Conservation (phyloP, 2,329 filamentous ascomycete species). For the Metarhizium humberi region DNA sequence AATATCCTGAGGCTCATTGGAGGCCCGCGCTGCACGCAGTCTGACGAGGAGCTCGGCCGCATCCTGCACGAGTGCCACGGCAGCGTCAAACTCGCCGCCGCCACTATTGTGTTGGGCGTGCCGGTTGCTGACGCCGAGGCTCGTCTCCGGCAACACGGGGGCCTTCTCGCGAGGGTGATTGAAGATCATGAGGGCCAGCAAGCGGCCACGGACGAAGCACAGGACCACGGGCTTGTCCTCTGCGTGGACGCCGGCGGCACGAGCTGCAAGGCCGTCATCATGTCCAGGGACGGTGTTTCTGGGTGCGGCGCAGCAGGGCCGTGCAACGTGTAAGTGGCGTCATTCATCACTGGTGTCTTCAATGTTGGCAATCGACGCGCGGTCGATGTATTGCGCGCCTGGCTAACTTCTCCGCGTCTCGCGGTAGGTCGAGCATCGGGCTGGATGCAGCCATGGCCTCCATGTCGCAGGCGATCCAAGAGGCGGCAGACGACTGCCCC, state of each 20-base stretch:
- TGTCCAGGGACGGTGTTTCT: slow-evolving; percentile 14
- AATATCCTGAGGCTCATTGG: slow-evolving; percentile 14
- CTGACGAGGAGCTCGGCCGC: slow-evolving; percentile 12
- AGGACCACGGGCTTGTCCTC: slow-evolving; percentile 14
- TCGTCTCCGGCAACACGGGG: slow-evolving; percentile 7
- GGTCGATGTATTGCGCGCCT: too few species aligned
- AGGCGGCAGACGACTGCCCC: background rate
- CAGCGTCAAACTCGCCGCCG: slow-evolving; percentile 6
- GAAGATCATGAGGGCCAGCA: slow-evolving; percentile 1
- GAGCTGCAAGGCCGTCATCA: slow-evolving; percentile 29
- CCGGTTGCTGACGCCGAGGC: slow-evolving; percentile 13
- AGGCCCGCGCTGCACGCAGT: slow-evolving; percentile 7
- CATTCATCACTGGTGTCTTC: background rate
- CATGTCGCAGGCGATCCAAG: too few species aligned
- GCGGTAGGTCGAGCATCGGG: too few species aligned
- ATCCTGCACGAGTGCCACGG: slow-evolving; percentile 10
- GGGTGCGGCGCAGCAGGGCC: slow-evolving; percentile 21
- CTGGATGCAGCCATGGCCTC: too few species aligned
- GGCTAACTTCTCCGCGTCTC: too few species aligned
- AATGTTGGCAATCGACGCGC: too few species aligned
- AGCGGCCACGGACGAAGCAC: too few species aligned
- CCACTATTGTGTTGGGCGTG: background rate
- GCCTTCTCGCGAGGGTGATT: slow-evolving; percentile 10
- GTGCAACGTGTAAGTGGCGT: slow-evolving; percentile 24
- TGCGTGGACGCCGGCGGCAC: slow-evolving; percentile 33